Conservation (phyloP, 2,329 filamentous ascomycete species). For the Stachybotrys chlorohalonatus region DNA sequence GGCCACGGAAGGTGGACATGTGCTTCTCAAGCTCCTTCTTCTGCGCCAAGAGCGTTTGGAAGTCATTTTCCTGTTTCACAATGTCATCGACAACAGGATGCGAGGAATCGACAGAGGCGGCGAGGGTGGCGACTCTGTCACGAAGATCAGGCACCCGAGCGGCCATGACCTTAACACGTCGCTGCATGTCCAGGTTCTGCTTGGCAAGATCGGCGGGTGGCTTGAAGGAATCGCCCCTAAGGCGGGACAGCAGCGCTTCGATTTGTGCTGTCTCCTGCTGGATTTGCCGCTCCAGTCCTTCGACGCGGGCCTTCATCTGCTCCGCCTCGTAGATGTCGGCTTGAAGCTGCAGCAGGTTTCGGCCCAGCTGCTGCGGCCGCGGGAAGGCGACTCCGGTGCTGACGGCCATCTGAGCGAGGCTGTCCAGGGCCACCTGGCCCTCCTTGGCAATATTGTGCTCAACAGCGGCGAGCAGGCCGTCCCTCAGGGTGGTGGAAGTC, state of each 20-base stretch:
- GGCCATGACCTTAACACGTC: slow-evolving; percentile 57
- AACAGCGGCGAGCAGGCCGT: slow-evolving; percentile 41
- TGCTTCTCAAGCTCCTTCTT: slow-evolving; percentile 54
- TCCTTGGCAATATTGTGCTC: slow-evolving; percentile 46
- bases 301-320: slow-evolving; percentile 45
- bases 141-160: slow-evolving; percentile 55
- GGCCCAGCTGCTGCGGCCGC: slow-evolving; percentile 39
- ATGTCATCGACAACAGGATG: slow-evolving; percentile 49
- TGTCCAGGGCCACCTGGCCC: slow-evolving; percentile 45
- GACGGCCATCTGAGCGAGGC: slow-evolving; percentile 44
- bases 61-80: slow-evolving; percentile 46
- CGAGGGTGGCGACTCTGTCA: slow-evolving; percentile 39
- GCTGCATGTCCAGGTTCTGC: slow-evolving; percentile 65
- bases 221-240: slow-evolving; percentile 39
- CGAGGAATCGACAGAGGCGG: slow-evolving; percentile 21
- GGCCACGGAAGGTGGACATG: slow-evolving; percentile 56
- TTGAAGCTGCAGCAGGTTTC: slow-evolving; percentile 46
- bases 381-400: slow-evolving; percentile 39
- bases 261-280: slow-evolving; percentile 36
- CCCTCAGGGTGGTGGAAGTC: slow-evolving; percentile 14
- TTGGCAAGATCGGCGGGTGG: slow-evolving; percentile 51
- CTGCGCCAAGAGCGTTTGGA: slow-evolving; percentile 44
- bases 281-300: slow-evolving; percentile 47
- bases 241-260: slow-evolving; percentile 27
- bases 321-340: slow-evolving; percentile 43